Base-by-base conservation (phyloP, 345 rosid species). In the Populus deltoides region DNA sequence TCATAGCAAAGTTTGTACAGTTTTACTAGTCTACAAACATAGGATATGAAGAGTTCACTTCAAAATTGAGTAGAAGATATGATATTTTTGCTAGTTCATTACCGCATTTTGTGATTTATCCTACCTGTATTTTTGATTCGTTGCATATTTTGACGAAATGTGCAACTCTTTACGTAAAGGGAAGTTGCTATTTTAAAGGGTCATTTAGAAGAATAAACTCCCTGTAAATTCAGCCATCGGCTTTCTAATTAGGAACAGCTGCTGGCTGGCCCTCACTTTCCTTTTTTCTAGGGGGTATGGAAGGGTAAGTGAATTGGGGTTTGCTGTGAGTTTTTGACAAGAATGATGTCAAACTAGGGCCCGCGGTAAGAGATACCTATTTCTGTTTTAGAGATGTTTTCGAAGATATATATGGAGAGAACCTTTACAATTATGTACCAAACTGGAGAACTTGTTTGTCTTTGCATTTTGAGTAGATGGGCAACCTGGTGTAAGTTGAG, bases 381-480 rank as follows among this genome's bases (percentile, higher is more conserved):
- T 18, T 53, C 20, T 7, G 9, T 20, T 53, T 20, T 18, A 53
- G 10, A 53, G 59, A 53, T 53, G 59, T 53, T 18, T 17, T 53
- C 20, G 24, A 53, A 53, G 59, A 53, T 53, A 53, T 22, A 53
- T 6, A 53, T 6, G 24, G 59, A 53, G 59, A 53, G 1, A 51
- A 51, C 20, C 6, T 18, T 53, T 20, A 6, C 20, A n/a, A 53
- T 53, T 53, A 53, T 53, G 0, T 18, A 49, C 55, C 20, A 94
- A 90, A 89, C 86, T 94, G 93, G 98, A 94, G 92, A 94, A 81
- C 31, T 31, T 31, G 31, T 31, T 31, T 31, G 31, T 31, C 31
- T 1, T 31, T 31, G 31, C 31, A 22, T 27, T 38, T 25, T 17
- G 39, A 20, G 61, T 10, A 49, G 29, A 55, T 74, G 35, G 57